Percentiles rank a stretch among this genome's conserved stretches.
Evolutionary conservation across 371 early-diverging fungal genomes (phyloP).

Genomic region (Nematocida ironsii): DNA sequence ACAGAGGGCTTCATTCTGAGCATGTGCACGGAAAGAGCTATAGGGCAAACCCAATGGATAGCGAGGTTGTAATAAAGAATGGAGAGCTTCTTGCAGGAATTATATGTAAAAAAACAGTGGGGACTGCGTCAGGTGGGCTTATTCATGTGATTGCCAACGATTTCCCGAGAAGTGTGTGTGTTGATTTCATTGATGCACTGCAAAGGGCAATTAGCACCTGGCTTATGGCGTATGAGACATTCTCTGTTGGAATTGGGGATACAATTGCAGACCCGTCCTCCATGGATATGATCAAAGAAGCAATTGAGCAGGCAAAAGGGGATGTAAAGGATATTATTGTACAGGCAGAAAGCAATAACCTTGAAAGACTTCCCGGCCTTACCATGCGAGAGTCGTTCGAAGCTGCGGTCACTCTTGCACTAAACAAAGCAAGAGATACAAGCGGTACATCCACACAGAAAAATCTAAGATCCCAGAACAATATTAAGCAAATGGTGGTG

Average conservation of each 20-base stretch:
- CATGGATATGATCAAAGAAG: constrained; percentile 78
- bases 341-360: constrained; percentile 78
- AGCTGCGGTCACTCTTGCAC: constrained; percentile 78
- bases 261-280: constrained; percentile 85
- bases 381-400: constrained; percentile 93
- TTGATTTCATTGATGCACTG: constrained; percentile 83
- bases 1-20: constrained; percentile 74
- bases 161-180: constrained; percentile 82
- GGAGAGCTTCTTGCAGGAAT: constrained; percentile 88
- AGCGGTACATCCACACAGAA: constrained; percentile 85
- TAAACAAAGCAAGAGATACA: constrained; percentile 90
- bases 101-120: constrained; percentile 93
- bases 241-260: constrained; percentile 97
- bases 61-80: constrained; percentile 80
- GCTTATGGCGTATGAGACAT: constrained; percentile 79
- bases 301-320: constrained; percentile 79
- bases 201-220: constrained; percentile 93
- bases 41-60: constrained; percentile 61
- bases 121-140: constrained; percentile 82
- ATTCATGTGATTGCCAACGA: constrained; percentile 93
- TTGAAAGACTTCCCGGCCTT: constrained; percentile 91
- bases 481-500: constrained; percentile 94
- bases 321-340: constrained; percentile 81
- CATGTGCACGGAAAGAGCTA: constrained; percentile 78
- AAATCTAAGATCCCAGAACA: constrained; percentile 84